These are phyloP conservation scores for Cryphonectria parasitica DNA, from an alignment of 2,329 filamentous ascomycete genomes.

Conservation along the genomic window DNA sequence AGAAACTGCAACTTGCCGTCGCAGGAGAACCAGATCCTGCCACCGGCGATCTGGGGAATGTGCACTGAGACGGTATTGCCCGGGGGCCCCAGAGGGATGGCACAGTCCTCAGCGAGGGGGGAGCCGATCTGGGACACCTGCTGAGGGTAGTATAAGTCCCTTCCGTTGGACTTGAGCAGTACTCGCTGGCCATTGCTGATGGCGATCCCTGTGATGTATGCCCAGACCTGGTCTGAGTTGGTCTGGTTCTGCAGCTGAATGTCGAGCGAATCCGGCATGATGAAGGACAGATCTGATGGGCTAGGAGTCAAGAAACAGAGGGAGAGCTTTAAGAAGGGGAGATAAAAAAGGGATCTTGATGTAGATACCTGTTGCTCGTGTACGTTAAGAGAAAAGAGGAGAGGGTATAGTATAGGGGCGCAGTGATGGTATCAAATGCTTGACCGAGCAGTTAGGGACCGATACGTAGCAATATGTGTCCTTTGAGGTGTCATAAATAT, in stretches of 20 bases:
- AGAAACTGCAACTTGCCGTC: constrained; percentile 60
- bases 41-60: constrained; percentile 67
- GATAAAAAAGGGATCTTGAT: neutral
- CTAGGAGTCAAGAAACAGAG: neutral
- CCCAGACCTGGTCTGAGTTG: constrained; percentile 57
- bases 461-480: neutral
- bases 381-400: neutral
- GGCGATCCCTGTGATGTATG: constrained; percentile 68
- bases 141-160: constrained; percentile 59
- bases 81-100: constrained; percentile 61
- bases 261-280: constrained; percentile 50
- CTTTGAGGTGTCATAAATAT: neutral
- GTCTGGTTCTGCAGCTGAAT: constrained; percentile 62
- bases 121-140: constrained; percentile 53
- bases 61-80: constrained; percentile 57
- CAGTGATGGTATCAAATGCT: neutral
- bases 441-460: neutral
- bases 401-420: neutral
- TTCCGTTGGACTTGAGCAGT: constrained; percentile 50
- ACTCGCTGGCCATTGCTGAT: constrained; percentile 45
- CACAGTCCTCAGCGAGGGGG: constrained; percentile 58
- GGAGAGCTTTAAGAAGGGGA: neutral
- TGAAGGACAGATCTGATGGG: constrained; percentile 4
- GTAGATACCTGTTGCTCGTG: neutral
- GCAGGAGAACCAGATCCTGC: constrained; percentile 66